Base-by-base conservation (phyloP, 106 monocot genomes). In the Phalaenopsis equestris region DNA sequence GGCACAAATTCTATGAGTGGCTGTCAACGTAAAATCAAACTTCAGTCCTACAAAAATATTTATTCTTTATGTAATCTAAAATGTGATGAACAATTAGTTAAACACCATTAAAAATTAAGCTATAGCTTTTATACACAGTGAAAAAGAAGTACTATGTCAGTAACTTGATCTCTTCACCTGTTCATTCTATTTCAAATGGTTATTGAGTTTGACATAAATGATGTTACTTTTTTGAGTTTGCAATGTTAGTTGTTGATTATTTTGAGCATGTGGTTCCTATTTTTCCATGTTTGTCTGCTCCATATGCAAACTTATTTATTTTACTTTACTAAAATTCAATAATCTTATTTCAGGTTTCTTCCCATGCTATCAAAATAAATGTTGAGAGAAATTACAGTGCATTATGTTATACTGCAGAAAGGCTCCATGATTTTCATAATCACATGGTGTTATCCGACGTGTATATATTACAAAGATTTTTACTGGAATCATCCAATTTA, bases 391-490 rank as follows among this genome's bases (percentile, higher is more conserved):
- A 79, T 72, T 87, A 82, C 72, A 77, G 84, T 76, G 78, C 75
- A 75, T 67, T 9, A 41, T 12, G 17, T n/a, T n/a, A n/a, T n/a
- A 52, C 37, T 21, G 57, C 77, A 77, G 36, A 38, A 68, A 80
- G 16, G 3, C 82, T 92, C 61, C 90, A 84, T 87, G 79, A 85
- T 15, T 84, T 92, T 77, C 41, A 80, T 19, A 85, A 92, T 61
- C 82, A 80, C 55, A 46, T 91, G 41, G 49, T 82, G 39, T 79
- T 89, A 42, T 87, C 87, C 90, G 85, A 81, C 17, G 46, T 56
- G 17, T 47, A 80, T 75, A 56, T 70, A 56, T 52, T 67, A 41
- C 72, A 80, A 49, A 77, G 46, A 46, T 57, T 75, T 39, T 56
- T 68, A 77, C 2, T 43, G 16, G 19, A 86, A 37, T 55, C 79